phyloP scores from a whole-genome alignment of 257 asterid genomes.

The Jasminum sambac region DNA sequence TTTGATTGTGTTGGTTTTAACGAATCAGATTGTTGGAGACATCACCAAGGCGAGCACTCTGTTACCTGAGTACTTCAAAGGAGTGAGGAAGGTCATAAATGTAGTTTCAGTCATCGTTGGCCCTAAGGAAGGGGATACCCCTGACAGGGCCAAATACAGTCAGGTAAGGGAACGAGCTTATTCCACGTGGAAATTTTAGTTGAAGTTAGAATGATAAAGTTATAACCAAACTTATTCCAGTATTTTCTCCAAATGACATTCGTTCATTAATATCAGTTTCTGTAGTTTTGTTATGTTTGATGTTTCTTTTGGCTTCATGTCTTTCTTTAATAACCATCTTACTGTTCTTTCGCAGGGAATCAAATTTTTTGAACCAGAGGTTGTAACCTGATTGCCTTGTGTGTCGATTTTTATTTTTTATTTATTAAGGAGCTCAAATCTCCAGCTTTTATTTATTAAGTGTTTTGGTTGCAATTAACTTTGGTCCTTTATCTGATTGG shows the following conservation, averaged over 20 bases:
- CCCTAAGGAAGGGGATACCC: constrained; percentile 99
- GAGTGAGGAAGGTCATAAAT: constrained; percentile 76
- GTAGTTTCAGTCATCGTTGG: constrained; percentile 94
- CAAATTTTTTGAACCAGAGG: constrained; percentile 99
- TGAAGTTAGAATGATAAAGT: neutral
- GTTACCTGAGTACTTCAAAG: constrained; percentile 77
- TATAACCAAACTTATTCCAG: neutral
- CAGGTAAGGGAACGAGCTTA: constrained; percentile 50
- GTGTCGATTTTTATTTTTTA: constrained; percentile 25
- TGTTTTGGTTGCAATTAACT: constrained; percentile 16
- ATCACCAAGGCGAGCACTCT: constrained; percentile 80
- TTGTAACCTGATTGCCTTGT: constrained; percentile 40
- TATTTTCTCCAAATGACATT: constrained; percentile 5
- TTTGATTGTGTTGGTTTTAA: constrained; percentile 1
- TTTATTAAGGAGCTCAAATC: constrained; percentile 15
- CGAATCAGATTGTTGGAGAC: constrained; percentile 78
- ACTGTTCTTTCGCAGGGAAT: constrained; percentile 63
- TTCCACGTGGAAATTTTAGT: constrained; percentile 5
- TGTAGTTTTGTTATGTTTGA: constrained; percentile 7
- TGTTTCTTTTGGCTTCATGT: constrained; percentile 11
- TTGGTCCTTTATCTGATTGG: constrained; percentile 31
- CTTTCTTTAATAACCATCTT: constrained; percentile 9
- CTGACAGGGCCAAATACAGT: constrained; percentile 92
- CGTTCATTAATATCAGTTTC: constrained; percentile 2
- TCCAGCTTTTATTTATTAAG: constrained; percentile 12